Percentiles rank a stretch among this genome's conserved stretches.
Conservation (phyloP, 257 asterid genomes). For the Solanum bulbocastanum region DNA sequence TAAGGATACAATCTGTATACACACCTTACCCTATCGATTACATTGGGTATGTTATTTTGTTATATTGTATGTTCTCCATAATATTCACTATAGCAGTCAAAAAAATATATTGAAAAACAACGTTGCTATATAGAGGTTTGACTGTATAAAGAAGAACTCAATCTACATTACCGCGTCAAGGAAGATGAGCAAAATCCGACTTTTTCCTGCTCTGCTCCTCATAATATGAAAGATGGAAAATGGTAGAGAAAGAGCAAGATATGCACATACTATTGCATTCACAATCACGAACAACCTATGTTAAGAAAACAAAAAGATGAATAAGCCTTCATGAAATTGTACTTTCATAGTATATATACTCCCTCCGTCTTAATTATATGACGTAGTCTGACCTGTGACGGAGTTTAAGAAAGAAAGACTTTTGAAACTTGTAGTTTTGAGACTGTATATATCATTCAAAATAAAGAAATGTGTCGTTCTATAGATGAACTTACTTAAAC, state of each 20-base stretch:
- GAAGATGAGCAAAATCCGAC: constrained; percentile 36
- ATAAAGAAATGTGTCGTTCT: neutral
- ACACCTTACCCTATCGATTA: neutral
- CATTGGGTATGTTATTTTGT: neutral
- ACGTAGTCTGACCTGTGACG: neutral
- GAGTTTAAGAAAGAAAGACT: neutral
- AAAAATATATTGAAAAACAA: neutral
- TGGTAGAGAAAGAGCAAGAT: constrained; percentile 57
- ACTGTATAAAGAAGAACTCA: neutral
- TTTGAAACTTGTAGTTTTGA: neutral
- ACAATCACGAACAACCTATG: constrained; percentile 55
- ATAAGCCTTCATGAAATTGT: neutral
- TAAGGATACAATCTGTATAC: no score
- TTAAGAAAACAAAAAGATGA: neutral
- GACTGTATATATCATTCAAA: no score
- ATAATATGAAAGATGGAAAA: constrained; percentile 51
- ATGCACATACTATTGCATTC: constrained; percentile 52
- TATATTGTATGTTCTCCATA: neutral
- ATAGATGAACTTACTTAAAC: constrained; percentile 33
- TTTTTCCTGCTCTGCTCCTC: constrained; percentile 48
- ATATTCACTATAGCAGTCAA: neutral
- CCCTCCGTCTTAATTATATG: neutral
- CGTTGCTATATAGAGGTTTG: neutral
- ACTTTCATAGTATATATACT: no score
- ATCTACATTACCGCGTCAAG: constrained; percentile 19